Base-by-base conservation (phyloP, 352 stramenopile species). In the Saprolegnia diclina region DNA sequence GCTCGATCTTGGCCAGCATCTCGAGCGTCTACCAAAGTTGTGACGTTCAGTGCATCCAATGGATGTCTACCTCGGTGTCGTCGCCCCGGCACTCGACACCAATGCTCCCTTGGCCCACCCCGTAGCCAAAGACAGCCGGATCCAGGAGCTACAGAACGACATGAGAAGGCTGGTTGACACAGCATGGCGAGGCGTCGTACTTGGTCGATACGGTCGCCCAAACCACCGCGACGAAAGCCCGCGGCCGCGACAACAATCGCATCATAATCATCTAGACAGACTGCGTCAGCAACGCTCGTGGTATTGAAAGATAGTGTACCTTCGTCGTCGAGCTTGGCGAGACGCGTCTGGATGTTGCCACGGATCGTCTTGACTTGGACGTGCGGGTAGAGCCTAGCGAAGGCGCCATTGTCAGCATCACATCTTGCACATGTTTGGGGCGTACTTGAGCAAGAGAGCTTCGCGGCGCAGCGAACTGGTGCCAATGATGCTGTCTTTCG, bases 211-310 rank as follows among this genome's bases (percentile, higher is more conserved):
- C 85, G 74, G 14, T 89, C 77, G 22, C 81, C 83, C 10, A 93
- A 65, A 10, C 85, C 81, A 32, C 82, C 85, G 55, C 85, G 85
- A 65, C 83, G 81, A 71, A 95, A 91, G 11, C 88, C 88, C 52
- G 87, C 92, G 1, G 84, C 83, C 10, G 88, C 88, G 16, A 96
- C 82, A 57, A 96, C 85, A 67, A 96, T 93, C 9, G 88, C 88
- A 55, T 95, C 87, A 56, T 88, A 96, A 35, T 92, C 81, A 55
- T 90, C 81, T 71, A 54, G 5, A 4, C n/a, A 35, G 14, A 72
- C 32, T 14, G 16, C 13, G 24, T 46, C 9, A 65, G 0, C 11
- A 52, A 7, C 4, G 10, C 6, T 18, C 9, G 35, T 21, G 14
- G 18, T 65, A 56, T 4, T 61, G 21, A 29, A 56, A 4, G 22